Evolutionary conservation across 257 asterid species (phyloP), one percentile per base, ranked within the genome.

Genomic region (Plantago major): DNA sequence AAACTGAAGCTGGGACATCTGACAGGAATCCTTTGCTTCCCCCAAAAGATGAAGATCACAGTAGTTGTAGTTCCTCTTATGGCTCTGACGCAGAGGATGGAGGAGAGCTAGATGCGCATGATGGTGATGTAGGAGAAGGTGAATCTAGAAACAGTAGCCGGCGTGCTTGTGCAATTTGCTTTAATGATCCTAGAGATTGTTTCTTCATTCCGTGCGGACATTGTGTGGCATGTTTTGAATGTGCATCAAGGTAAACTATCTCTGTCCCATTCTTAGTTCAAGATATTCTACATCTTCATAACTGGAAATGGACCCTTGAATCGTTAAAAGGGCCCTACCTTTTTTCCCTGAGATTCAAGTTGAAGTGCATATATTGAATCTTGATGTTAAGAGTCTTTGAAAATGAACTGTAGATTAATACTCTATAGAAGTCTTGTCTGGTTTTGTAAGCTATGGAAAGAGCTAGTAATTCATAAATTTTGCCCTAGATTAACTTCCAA

Each of bases 171-270:
- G 84, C 95, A 55, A 84, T 90, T 68, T 90, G 98, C 79, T 90
- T 82, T 70, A 90, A 88, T 77, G 90, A 91, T 57, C 96, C 89
- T 7, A 82, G 83, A 79, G 83, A 85, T 68, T 78, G 81, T 68
- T 88, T 90, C 82, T 90, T 88, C 73, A 72, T 88, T 54, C 98
- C 98, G 11, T 90, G 98, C 19, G 98, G 96, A 37, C 96, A 90
- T 71, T 82, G 86, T 62, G 90, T 71, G 53, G 81, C 96, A 71
- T 90, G 98, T 75, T 88, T 74, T 78, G 78, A 74, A 56, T 90
- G 98, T 67, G 89, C 84, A 26, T 81, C 84, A 63, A 88, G 89
- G 98, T 88, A 70, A 52, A 17, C 60, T 28, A 46, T 62, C 46
- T 60, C 54, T 38, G 12, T 58, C 55, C 65, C 52, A 3, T 49